Conservation (phyloP, 2,329 filamentous ascomycete genomes). For the Talaromyces rugulosus region DNA sequence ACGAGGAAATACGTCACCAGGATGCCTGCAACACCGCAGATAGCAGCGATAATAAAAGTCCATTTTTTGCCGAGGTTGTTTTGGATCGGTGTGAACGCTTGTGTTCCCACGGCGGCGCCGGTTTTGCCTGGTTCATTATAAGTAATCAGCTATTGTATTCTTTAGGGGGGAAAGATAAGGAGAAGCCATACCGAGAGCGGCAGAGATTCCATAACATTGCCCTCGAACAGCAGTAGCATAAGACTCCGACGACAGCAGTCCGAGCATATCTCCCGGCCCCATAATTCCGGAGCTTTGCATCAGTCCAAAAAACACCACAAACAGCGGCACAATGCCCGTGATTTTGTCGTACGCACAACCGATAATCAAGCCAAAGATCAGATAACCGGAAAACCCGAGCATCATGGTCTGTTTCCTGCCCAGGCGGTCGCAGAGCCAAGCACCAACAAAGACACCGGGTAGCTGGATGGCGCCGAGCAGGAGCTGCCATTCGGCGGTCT, state of each 20-base stretch:
- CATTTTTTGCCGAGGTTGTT: slow-evolving; percentile 44
- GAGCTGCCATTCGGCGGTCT: slow-evolving; percentile 48
- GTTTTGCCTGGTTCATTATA: slow-evolving; percentile 37
- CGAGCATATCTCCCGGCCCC: slow-evolving; percentile 50
- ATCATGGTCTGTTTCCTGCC: slow-evolving; percentile 51
- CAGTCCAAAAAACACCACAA: slow-evolving; percentile 51
- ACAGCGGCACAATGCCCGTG: slow-evolving; percentile 48
- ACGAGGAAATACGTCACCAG: slow-evolving; percentile 48
- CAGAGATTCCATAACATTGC: slow-evolving; percentile 49
- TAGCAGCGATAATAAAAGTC: slow-evolving; percentile 52
- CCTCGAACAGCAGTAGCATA: slow-evolving; percentile 52
- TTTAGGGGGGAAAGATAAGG: too few species aligned
- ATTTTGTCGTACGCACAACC: slow-evolving; percentile 47
- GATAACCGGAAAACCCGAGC: slow-evolving; percentile 48
- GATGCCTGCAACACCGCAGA: slow-evolving; percentile 46
- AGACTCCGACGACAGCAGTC: slow-evolving; percentile 48
- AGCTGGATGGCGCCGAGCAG: slow-evolving; percentile 41
- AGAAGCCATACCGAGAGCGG: slow-evolving; percentile 32
- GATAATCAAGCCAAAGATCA: slow-evolving; percentile 51
- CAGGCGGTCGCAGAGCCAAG: slow-evolving; percentile 44
- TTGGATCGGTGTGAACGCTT: slow-evolving; percentile 49
- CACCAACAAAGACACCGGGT: slow-evolving; percentile 49
- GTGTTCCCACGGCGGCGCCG: slow-evolving; percentile 49
- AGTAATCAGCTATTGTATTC: too few species aligned
- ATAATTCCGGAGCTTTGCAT: slow-evolving; percentile 49